These are phyloP conservation scores for Mrakia hoshinonis DNA, from an alignment of 768 basidiomycete species.

Conservation along the genomic window DNA sequence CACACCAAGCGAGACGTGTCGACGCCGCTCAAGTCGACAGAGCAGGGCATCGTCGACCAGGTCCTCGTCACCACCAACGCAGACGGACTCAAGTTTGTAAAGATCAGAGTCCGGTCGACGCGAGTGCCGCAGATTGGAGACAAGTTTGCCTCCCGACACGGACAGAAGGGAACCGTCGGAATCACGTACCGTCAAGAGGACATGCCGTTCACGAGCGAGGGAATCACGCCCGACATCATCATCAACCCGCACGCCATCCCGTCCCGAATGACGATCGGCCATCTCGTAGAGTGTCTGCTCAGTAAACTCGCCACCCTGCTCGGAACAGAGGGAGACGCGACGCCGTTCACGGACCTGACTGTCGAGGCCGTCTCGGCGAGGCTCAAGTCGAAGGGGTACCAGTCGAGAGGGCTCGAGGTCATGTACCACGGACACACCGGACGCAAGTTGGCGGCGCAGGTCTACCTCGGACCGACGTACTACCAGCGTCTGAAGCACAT, in stretches of 20 bases:
- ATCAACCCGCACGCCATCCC: slow-evolving; percentile 99
- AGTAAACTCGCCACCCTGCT: slow-evolving; percentile 93
- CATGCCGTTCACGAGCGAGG: slow-evolving; percentile 97
- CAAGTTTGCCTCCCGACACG: slow-evolving; percentile 98
- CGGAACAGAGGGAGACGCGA: slow-evolving; percentile 95
- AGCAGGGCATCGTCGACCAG: slow-evolving; percentile 95
- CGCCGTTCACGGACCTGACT: slow-evolving; percentile 95
- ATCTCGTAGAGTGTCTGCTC: slow-evolving; percentile 94
- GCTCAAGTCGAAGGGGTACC: slow-evolving; percentile 82
- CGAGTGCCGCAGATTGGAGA: slow-evolving; percentile 97
- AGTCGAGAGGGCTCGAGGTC: slow-evolving; percentile 90
- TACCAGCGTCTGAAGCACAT: slow-evolving; percentile 70
- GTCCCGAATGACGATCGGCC: slow-evolving; percentile 99
- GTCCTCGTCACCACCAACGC: slow-evolving; percentile 92
- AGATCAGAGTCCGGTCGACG: slow-evolving; percentile 89
- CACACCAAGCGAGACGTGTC: slow-evolving; percentile 95
- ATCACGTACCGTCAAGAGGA: slow-evolving; percentile 99
- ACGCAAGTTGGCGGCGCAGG: slow-evolving; percentile 92
- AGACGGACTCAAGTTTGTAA: slow-evolving; percentile 96
- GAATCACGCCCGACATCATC: slow-evolving; percentile 91
- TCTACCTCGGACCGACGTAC: slow-evolving; percentile 97
- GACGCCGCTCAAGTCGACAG: slow-evolving; percentile 93
- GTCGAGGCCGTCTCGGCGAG: slow-evolving; percentile 95
- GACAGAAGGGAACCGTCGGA: slow-evolving; percentile 99
- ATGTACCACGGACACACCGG: slow-evolving; percentile 99